phyloP scores from a whole-genome alignment of 2,329 filamentous ascomycete genomes.

The Dichotomopilus funicola region DNA sequence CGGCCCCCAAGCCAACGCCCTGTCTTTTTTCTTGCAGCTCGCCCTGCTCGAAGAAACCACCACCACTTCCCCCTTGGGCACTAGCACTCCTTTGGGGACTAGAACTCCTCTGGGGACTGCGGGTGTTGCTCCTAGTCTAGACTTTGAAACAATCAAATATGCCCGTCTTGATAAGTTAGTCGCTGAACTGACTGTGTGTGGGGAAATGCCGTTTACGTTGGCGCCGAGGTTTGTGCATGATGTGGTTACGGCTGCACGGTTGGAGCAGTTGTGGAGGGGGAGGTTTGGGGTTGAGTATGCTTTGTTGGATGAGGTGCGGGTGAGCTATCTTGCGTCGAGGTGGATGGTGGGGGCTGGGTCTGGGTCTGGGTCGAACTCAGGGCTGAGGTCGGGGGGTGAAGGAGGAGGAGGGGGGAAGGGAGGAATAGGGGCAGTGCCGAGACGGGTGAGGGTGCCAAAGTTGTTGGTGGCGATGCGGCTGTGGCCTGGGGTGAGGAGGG shows the following conservation, averaged over 20 bases:
- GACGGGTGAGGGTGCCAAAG: conserved; percentile 2
- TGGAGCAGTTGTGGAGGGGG: conserved; percentile 38
- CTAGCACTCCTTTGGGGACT: too few relatives aligned
- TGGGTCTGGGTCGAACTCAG: too few relatives aligned
- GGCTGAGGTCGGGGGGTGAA: too few relatives aligned
- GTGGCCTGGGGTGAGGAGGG: too few relatives aligned
- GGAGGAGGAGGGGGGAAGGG: too few relatives aligned
- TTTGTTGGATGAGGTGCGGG: conserved; percentile 40
- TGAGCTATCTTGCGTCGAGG: conserved; percentile 29
- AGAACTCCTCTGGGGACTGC: too few relatives aligned
- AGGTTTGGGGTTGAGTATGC: conserved; percentile 41
- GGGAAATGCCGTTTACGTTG: not conserved
- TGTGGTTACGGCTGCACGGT: conserved; percentile 30
- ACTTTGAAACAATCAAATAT: conserved; percentile 34
- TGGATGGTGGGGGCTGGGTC: conserved; percentile 29
- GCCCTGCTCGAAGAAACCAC: conserved; percentile 35
- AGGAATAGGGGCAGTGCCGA: conserved; percentile 16
- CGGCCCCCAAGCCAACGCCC: conserved; percentile 30
- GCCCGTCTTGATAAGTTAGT: conserved; percentile 40
- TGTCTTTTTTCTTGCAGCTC: conserved; percentile 36
- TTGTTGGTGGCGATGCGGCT: too few relatives aligned
- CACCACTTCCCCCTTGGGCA: too few relatives aligned
- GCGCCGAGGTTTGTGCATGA: conserved; percentile 25
- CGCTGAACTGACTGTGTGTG: conserved; percentile 32
- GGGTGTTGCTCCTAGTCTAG: too few relatives aligned